phyloP scores from a whole-genome alignment of 2,329 filamentous ascomycete species.

The Tolypocladium guangdongense region DNA sequence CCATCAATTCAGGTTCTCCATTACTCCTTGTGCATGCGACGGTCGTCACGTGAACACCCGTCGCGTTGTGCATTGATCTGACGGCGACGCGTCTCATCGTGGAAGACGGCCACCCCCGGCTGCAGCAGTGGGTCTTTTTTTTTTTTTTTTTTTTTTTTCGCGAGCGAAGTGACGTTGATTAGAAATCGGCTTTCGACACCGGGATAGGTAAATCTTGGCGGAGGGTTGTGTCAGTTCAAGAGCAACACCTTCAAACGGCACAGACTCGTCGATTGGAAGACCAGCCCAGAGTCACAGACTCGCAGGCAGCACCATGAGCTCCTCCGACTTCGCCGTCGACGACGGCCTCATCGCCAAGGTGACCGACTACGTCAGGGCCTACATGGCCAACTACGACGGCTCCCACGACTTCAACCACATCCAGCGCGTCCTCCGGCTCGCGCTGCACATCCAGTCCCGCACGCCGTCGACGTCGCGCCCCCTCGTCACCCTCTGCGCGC shows the following conservation, averaged over 20 bases:
- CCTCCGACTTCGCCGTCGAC: constrained; percentile 14
- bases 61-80: background rate
- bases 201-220: background rate
- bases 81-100: background rate
- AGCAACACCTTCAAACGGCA: background rate
- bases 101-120: background rate
- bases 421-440: constrained; percentile 63
- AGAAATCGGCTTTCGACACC: background rate
- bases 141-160: background rate
- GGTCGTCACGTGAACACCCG: background rate
- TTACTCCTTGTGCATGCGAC: background rate
- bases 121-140: background rate
- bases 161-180: background rate
- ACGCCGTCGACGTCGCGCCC: constrained; percentile 30
- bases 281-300: background rate
- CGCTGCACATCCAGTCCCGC: constrained; percentile 49
- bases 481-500: constrained; percentile 56
- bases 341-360: constrained; percentile 42
- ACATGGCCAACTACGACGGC: constrained; percentile 70
- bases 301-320: constrained; percentile 9
- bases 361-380: constrained; percentile 53
- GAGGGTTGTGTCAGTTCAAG: background rate
- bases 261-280: background rate
- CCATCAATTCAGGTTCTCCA: too few species aligned
- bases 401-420: constrained; percentile 88